Percentiles rank a stretch among this genome's conserved stretches.
These are phyloP conservation scores for Aspergillus intermedius DNA, from an alignment of 2,329 filamentous ascomycete genomes.

Conservation along the genomic window DNA sequence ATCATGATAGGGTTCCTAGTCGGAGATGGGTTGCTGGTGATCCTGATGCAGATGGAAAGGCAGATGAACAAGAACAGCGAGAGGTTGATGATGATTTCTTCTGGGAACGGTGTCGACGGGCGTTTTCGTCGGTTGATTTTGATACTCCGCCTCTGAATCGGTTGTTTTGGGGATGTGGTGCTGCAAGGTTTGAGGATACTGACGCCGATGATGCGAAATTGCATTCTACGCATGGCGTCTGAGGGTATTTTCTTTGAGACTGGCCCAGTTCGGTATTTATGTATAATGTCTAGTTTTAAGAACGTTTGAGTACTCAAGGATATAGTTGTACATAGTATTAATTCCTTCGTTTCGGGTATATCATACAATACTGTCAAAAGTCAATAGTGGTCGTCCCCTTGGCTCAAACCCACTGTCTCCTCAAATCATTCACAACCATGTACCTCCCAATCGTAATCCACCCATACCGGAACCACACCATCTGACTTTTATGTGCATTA, in stretches of 20 bases:
- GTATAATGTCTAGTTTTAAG: no score
- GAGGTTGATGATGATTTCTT: slow-evolving; percentile 22
- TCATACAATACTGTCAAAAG: neutral
- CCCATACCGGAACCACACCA: slow-evolving; percentile 96
- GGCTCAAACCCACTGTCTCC: slow-evolving; percentile 46
- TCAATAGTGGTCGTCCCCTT: neutral
- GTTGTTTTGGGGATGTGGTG: slow-evolving; percentile 8
- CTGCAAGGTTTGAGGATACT: neutral
- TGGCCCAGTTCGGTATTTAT: no score
- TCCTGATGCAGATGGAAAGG: no score
- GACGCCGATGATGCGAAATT: neutral
- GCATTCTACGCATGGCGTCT: no score
- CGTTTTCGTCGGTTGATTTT: slow-evolving; percentile 4
- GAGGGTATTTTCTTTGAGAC: no score
- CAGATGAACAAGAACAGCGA: slow-evolving; percentile 10
- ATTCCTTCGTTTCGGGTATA: neutral
- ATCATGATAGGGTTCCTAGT: slow-evolving; percentile 15
- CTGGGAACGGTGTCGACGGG: slow-evolving; percentile 11
- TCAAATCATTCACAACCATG: slow-evolving; percentile 90
- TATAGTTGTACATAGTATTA: neutral
- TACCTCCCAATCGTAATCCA: slow-evolving; percentile 90
- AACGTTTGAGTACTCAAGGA: neutral
- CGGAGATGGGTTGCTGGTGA: slow-evolving; percentile 10
- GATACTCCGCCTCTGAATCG: slow-evolving; percentile 9
- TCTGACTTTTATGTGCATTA: slow-evolving; percentile 83